Evolutionary conservation across 2,329 filamentous ascomycete genomes (phyloP), one percentile per base, ranked within the genome.

Genomic region (Claviceps sp.): DNA sequence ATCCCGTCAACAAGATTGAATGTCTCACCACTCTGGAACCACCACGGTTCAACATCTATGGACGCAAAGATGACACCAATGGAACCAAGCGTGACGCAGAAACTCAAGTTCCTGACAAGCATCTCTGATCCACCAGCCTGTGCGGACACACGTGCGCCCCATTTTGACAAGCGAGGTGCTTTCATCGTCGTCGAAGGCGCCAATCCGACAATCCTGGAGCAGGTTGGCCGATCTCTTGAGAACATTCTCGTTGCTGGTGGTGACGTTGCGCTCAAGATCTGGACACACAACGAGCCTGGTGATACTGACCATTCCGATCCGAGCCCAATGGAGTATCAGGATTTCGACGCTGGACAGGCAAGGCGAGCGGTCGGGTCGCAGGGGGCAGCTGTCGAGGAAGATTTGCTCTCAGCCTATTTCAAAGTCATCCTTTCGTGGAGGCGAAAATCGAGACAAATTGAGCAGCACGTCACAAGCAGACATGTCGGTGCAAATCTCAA

Each of bases 121-220:
- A 88, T 96, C 57, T 85, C 85, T 46, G 86, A 84, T 24, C 82
- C 87, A 0, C 71, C 87, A 14, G 67, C 70, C 5, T 59, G 69
- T 16, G 61, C 69, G 1, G 61, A 64, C 5, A 64, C 66, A 3
- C 63, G 61, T 6, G 60, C 59, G 4, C 57, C 61, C 3, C 55
- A 56, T 1, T 63, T 67, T 54, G 67, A 72, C 58, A 70, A 72
- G 6, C 79, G 89, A n/a, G 90, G 91, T 0, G 79, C 86, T 0
- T 78, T 96, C 40, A 83, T 97, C 55, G 85, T 87, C 0, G 72
- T 97, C 30, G 91, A 97, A 66, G 90, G 90, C 1, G 75, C 84
- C 18, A 78, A 84, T 53, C 57, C 64, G 6, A 60, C 61, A n/a
- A 58, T 78, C 22, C 62, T 78, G 9, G 65, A 70, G 1, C 73